phyloP scores from a whole-genome alignment of 2,329 filamentous ascomycete genomes.

The Neofusicoccum kwambonambiense region DNA sequence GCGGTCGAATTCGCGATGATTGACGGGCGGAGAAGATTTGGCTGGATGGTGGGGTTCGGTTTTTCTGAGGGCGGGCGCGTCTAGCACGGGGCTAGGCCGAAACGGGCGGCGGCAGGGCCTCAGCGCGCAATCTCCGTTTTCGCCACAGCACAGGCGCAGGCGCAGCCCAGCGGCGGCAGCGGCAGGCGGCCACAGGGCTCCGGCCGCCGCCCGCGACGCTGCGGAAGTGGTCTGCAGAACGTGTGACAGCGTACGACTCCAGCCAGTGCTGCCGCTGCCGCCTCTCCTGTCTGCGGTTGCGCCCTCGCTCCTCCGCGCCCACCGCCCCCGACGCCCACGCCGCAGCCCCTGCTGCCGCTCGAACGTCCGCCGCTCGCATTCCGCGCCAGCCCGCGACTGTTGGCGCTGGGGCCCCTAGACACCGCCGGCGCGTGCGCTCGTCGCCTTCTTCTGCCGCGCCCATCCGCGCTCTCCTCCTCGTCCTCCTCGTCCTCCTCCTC shows the following conservation, averaged over 20 bases:
- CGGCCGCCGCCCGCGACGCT: neutral
- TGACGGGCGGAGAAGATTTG: conserved; percentile 17
- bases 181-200: no score
- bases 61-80: conserved; percentile 2
- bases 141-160: neutral
- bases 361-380: conserved; percentile 19
- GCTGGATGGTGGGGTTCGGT: conserved; percentile 17
- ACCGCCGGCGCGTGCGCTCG: neutral
- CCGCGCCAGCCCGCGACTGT: conserved; percentile 19
- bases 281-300: conserved; percentile 28
- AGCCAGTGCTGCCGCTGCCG: neutral
- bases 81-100: neutral
- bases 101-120: neutral
- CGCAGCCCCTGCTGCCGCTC: neutral
- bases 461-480: conserved; percentile 2
- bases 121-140: conserved; percentile 16
- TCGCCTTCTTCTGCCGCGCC: conserved; percentile 12
- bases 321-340: neutral
- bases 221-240: conserved; percentile 4
- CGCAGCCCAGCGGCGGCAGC: no score
- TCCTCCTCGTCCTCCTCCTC: neutral
- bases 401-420: conserved; percentile 9
- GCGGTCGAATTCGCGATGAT: conserved; percentile 16
- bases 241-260: conserved; percentile 1
- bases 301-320: conserved; percentile 18